A percentile compares a stretch with the other conserved stretches of the same genome.
Conservation (phyloP, 441 rosid genomes). For the Sinapis alba region DNA sequence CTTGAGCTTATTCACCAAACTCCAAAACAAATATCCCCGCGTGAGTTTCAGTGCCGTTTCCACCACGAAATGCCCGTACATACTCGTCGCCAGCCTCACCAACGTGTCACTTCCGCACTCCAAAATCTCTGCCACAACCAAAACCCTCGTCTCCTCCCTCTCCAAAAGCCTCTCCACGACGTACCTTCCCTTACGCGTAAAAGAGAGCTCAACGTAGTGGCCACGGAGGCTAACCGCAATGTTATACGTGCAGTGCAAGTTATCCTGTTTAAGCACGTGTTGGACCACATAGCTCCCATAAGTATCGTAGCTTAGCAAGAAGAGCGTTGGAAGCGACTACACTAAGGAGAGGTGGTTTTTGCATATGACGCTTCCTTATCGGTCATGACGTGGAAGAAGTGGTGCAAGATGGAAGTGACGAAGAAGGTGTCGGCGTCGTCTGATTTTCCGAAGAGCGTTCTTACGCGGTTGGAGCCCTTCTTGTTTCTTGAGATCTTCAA, state of each 20-base stretch:
- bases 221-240: not conserved
- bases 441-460: slow-evolving; percentile 11
- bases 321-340: not conserved
- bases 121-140: slow-evolving; percentile 11
- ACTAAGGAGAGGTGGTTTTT: not conserved
- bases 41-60: not conserved
- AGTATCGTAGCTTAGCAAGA: not conserved
- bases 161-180: slow-evolving; percentile 11
- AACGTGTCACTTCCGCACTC: not conserved
- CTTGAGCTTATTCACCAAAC: not conserved
- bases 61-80: slow-evolving; percentile 22
- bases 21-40: not conserved
- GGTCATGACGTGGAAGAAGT: not conserved
- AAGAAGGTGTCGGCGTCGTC: not conserved
- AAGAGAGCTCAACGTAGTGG: not conserved
- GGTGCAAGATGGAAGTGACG: not conserved
- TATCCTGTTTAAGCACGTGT: not conserved
- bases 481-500: not conserved
- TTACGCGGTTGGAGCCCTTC: slow-evolving; percentile 10
- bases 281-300: not conserved
- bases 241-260: not conserved
- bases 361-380: too few species aligned
- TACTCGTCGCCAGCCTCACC: slow-evolving; percentile 18
- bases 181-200: not conserved
- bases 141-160: not conserved